These are phyloP conservation scores for Uronychia setigera DNA, from an alignment of 73 alveolate species.

Conservation along the genomic window DNA sequence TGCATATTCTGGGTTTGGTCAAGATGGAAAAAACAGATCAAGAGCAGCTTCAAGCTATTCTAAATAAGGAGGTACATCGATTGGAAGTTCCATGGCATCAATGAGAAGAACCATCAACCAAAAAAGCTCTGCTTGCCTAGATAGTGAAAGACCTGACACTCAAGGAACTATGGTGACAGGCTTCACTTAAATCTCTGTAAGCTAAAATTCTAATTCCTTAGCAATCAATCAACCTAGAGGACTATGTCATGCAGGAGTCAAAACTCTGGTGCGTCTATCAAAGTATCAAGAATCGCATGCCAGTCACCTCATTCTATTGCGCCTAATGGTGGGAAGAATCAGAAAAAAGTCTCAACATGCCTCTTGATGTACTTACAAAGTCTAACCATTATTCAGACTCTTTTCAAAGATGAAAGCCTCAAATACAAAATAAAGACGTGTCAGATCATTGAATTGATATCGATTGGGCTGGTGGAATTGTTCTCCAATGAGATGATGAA, in stretches of 20 bases:
- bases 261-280: slow-evolving; percentile 2
- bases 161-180: not conserved
- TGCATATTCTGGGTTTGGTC: no score
- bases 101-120: not conserved
- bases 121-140: no score
- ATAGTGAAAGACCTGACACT: not conserved
- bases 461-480: not conserved
- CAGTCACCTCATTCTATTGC: not conserved
- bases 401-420: not conserved
- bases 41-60: not conserved
- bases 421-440: not conserved
- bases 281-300: not conserved
- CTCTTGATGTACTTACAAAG: not conserved
- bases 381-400: not conserved
- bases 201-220: no score
- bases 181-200: not conserved
- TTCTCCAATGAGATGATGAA: not conserved
- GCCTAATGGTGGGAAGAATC: not conserved
- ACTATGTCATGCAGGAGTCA: not conserved
- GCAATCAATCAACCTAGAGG: not conserved
- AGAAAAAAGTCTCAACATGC: not conserved
- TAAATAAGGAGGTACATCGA: not conserved
- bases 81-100: not conserved
- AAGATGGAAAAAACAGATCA: not conserved
- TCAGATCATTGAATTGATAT: not conserved